phyloP scores from a whole-genome alignment of 371 early-diverging fungal genomes.

The Sporodiniella umbellata region DNA sequence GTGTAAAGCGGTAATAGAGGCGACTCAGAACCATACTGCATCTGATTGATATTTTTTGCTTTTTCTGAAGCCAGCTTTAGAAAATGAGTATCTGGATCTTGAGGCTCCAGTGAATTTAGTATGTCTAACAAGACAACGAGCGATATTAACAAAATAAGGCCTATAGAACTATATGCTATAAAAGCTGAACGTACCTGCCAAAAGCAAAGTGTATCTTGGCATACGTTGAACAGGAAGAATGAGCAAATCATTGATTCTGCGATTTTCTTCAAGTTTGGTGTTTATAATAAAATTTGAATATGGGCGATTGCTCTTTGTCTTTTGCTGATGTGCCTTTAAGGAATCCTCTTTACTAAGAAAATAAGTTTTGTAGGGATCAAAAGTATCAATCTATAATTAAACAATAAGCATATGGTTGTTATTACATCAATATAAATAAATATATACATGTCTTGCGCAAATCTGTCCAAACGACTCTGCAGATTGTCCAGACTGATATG shows the following conservation, averaged over 20 bases:
- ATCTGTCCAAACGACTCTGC: conserved; percentile 21
- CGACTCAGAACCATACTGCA: conserved; percentile 30
- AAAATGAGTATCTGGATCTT: conserved; percentile 9
- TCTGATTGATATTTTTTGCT: conserved; percentile 10
- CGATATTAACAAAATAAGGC: too few species aligned
- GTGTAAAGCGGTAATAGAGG: conserved; percentile 23
- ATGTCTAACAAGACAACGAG: too few species aligned
- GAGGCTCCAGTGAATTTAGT: conserved; percentile 3
- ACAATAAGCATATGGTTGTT: not conserved
- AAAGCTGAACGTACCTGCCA: too few species aligned
- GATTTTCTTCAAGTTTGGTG: conserved; percentile 3
- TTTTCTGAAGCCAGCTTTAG: conserved; percentile 8
- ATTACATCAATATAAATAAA: not conserved
- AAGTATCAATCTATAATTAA: conserved; percentile 7
- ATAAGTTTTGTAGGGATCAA: conserved; percentile 24
- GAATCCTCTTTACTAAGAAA: conserved; percentile 13
- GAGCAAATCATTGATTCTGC: conserved; percentile 17
- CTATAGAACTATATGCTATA: too few species aligned
- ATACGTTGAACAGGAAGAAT: conserved; percentile 27
- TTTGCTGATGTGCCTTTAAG: conserved; percentile 8
- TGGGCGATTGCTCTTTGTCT: conserved; percentile 11
- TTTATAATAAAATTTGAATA: conserved; percentile 18
- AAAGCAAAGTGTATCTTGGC: conserved; percentile 16
- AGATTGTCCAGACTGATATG: conserved; percentile 6
- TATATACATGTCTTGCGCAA: conserved; percentile 16